Conservation (phyloP, 2,329 filamentous ascomycete species). For the Fusarium papillatum region DNA sequence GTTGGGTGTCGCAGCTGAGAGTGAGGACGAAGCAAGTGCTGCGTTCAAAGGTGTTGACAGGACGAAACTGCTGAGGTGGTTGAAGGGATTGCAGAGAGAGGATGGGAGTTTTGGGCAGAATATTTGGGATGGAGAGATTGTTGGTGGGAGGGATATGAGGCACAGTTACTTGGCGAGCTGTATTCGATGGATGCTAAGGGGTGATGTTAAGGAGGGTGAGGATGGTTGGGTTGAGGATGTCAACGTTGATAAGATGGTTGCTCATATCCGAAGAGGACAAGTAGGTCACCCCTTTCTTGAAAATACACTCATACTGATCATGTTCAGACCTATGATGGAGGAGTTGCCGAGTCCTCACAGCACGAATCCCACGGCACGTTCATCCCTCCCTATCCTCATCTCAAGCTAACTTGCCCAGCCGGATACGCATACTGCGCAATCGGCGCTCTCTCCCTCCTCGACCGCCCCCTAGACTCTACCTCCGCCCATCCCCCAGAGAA, state of each 20-base stretch:
- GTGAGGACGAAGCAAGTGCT: conserved; percentile 52
- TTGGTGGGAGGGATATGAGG: conserved; percentile 86
- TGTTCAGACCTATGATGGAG: conserved; percentile 83
- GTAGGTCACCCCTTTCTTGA: conserved; percentile 31
- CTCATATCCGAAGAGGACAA: conserved; percentile 78
- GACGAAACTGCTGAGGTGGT: conserved; percentile 78
- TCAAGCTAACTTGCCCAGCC: conserved; percentile 60
- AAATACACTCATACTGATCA: conserved; percentile 10
- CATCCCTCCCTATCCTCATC: conserved; percentile 9
- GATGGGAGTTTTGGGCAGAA: conserved; percentile 96
- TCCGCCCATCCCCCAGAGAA: conserved; percentile 27
- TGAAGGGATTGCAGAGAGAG: conserved; percentile 79
- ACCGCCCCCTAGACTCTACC: conserved; percentile 63
- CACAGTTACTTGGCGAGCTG: conserved; percentile 89
- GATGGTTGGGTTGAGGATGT: conserved; percentile 77
- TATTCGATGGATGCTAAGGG: conserved; percentile 86
- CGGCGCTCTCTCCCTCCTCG: conserved; percentile 82
- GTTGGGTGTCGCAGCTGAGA: conserved; percentile 67
- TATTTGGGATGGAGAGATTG: conserved; percentile 70
- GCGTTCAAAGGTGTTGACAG: conserved; percentile 77
- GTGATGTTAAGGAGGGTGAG: conserved; percentile 64
- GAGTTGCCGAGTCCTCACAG: conserved; percentile 82
- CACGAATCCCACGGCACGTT: conserved; percentile 85
- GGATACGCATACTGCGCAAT: conserved; percentile 94
- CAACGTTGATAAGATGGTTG: conserved; percentile 76